Percentiles rank a stretch among this genome's conserved stretches.
phyloP scores from a whole-genome alignment of 352 stramenopile species.

The Globisporangium nodosum region DNA sequence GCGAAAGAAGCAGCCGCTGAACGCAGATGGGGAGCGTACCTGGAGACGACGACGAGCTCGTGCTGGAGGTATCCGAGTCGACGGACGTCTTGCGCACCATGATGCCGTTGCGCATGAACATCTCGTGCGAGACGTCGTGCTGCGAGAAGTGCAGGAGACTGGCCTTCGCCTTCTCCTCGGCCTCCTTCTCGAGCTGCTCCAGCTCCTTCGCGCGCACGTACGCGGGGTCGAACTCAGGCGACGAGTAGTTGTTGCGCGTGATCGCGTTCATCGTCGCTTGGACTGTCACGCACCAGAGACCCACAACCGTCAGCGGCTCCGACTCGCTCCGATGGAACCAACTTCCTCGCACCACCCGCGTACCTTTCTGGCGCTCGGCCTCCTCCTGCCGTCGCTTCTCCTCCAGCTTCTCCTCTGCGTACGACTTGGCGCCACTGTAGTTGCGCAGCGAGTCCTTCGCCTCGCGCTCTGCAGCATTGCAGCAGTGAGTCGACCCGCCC shows the following conservation, averaged over 20 bases:
- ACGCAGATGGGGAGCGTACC: conserved; percentile 3
- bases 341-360: too few relatives aligned
- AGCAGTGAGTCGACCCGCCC: not conserved
- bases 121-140: conserved; percentile 45
- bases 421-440: conserved; percentile 42
- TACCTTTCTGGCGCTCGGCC: conserved; percentile 32
- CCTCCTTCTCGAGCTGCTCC: conserved; percentile 40
- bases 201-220: conserved; percentile 53
- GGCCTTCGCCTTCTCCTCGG: conserved; percentile 52
- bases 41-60: conserved; percentile 6
- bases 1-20: not conserved
- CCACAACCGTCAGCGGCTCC: too few relatives aligned
- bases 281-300: conserved; percentile 1
- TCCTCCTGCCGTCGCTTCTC: conserved; percentile 56
- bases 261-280: conserved; percentile 28
- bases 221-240: conserved; percentile 38
- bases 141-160: conserved; percentile 49
- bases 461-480: conserved; percentile 20
- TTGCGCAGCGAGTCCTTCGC: conserved; percentile 31
- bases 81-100: conserved; percentile 30
- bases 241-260: conserved; percentile 46
- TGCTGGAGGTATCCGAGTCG: conserved; percentile 13
- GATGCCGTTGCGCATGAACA: conserved; percentile 61
- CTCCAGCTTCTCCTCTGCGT: conserved; percentile 52
- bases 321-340: too few relatives aligned